These are phyloP conservation scores for Dendrobium nobile DNA, from an alignment of 106 monocot genomes.

Conservation along the genomic window DNA sequence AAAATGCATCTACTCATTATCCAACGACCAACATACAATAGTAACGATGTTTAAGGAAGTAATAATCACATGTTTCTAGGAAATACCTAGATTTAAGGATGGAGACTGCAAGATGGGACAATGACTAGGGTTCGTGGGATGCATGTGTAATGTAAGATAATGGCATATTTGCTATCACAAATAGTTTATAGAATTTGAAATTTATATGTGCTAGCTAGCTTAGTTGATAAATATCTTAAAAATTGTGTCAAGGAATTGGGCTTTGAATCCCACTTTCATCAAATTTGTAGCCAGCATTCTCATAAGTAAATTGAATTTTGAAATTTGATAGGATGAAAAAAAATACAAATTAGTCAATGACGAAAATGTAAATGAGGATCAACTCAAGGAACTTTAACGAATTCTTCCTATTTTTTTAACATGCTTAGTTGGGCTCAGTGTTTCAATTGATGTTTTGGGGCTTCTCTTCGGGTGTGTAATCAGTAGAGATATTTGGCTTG, in stretches of 20 bases:
- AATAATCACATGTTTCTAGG: background rate
- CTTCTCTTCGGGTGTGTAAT: too few species aligned
- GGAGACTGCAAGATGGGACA: background rate
- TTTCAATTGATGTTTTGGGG: background rate
- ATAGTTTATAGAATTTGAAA: too few species aligned
- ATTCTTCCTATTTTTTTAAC: background rate
- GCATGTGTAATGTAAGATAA: background rate
- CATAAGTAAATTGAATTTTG: too few species aligned
- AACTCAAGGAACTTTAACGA: background rate
- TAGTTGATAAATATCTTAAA: too few species aligned
- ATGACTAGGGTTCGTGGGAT: background rate
- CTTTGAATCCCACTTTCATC: too few species aligned
- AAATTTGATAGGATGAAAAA: background rate
- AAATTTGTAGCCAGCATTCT: too few species aligned
- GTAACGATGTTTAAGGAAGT: background rate
- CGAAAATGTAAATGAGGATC: background rate
- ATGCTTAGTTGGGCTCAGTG: background rate
- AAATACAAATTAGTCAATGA: background rate
- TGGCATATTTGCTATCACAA: too few species aligned
- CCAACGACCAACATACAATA: background rate
- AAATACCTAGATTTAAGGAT: background rate
- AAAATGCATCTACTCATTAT: background rate
- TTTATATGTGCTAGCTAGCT: too few species aligned
- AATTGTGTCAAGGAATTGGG: too few species aligned
- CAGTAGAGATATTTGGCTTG: too few species aligned